Evolutionary conservation across 345 rosid species (phyloP).

Genomic region (Eucalyptus polybractea): DNA sequence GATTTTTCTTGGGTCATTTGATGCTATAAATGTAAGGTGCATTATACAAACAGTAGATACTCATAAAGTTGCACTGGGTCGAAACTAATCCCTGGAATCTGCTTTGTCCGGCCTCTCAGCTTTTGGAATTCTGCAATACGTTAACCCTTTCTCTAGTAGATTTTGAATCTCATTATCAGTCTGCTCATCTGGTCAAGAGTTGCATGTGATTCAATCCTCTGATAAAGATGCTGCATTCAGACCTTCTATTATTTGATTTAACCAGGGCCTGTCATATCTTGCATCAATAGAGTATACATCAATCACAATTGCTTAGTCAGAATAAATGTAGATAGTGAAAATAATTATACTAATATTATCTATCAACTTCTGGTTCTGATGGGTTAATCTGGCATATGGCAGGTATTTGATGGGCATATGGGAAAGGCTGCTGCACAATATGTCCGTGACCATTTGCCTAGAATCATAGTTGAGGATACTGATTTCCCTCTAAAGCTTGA

Average conservation of each 20-base stretch:
- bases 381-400: background rate
- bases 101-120: background rate
- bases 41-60: background rate
- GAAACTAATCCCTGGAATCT: background rate
- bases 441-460: slow-evolving; percentile 71
- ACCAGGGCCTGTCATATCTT: background rate
- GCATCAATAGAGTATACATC: background rate
- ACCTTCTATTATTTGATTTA: background rate
- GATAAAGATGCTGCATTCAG: background rate
- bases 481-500: slow-evolving; percentile 62
- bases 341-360: background rate
- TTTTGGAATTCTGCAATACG: background rate
- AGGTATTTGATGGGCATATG: slow-evolving; percentile 91
- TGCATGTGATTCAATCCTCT: background rate
- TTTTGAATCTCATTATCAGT: background rate
- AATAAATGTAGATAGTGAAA: background rate
- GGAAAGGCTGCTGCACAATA: slow-evolving; percentile 65
- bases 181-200: background rate
- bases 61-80: background rate
- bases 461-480: slow-evolving; percentile 67
- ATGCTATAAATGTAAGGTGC: background rate
- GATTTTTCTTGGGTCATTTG: background rate
- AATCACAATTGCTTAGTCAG: background rate
- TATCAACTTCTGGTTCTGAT: background rate
- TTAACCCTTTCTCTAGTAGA: background rate